Evolutionary conservation across 371 early-diverging fungal species (phyloP).

Genomic region (Circinella umbellata): DNA sequence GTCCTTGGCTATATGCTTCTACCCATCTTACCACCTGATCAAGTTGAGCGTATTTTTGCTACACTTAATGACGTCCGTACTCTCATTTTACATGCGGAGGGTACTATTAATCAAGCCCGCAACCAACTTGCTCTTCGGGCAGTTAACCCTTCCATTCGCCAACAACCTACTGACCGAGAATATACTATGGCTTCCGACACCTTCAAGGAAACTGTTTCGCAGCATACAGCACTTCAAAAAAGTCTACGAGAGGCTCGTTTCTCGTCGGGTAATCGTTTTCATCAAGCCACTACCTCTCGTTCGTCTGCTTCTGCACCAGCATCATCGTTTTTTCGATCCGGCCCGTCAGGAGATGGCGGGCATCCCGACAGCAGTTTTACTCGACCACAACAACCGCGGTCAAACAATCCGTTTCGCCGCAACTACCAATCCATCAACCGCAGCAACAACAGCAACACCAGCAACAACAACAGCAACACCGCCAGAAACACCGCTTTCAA

Average conservation of each 20-base stretch:
- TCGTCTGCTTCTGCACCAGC: neutral
- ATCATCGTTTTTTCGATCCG: neutral
- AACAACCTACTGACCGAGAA: neutral
- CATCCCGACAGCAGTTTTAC: neutral
- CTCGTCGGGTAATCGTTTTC: neutral
- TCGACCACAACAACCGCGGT: neutral
- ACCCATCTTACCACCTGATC: neutral
- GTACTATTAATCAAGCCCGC: constrained; percentile 11
- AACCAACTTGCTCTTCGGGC: constrained; percentile 24
- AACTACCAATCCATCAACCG: neutral
- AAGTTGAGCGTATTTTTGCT: constrained; percentile 3
- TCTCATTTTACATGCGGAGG: constrained; percentile 10
- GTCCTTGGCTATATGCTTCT: constrained; percentile 13
- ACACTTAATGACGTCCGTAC: constrained; percentile 19
- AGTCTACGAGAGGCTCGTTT: neutral
- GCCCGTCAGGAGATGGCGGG: neutral
- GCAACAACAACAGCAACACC: neutral
- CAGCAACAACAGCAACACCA: neutral
- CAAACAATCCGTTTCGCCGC: neutral
- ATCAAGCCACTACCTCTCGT: neutral
- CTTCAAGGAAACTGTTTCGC: neutral
- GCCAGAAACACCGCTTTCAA: neutral
- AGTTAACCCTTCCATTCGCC: constrained; percentile 3
- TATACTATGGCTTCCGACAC: neutral
- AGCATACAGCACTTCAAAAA: neutral